phyloP scores from a whole-genome alignment of 306 rosid species.

The Castanospermum australe region DNA sequence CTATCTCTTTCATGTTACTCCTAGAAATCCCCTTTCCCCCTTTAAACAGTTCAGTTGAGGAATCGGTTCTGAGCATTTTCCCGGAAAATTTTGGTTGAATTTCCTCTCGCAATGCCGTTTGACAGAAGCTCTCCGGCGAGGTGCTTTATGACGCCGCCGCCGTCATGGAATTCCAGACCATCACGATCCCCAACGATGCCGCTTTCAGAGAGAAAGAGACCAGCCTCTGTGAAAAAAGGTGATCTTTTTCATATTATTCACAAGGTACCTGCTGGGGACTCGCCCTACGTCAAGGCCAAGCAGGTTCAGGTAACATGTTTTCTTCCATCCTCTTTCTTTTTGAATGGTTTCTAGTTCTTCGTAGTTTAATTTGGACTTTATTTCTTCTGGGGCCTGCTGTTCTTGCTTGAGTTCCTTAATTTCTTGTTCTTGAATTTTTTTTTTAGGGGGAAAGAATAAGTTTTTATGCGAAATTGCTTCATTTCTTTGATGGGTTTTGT shows the following conservation, averaged over 20 bases:
- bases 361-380: not conserved
- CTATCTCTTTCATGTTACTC: not conserved
- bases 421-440: conserved; percentile 35
- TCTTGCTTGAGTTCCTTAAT: conserved; percentile 14
- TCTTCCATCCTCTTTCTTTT: not conserved
- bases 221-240: conserved; percentile 38
- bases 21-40: not conserved
- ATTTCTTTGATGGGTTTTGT: conserved; percentile 18
- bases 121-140: conserved; percentile 43
- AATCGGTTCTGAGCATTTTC: conserved; percentile 34
- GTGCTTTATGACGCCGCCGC: conserved; percentile 61
- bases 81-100: conserved; percentile 19
- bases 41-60: conserved; percentile 11
- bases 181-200: conserved; percentile 39
- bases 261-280: conserved; percentile 89
- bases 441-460: not conserved
- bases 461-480: not conserved
- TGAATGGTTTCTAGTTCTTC: not conserved
- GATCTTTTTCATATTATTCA: conserved; percentile 71
- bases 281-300: conserved; percentile 91
- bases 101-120: not conserved
- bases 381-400: not conserved
- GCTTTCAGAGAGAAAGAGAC: conserved; percentile 58
- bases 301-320: conserved; percentile 75
- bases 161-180: conserved; percentile 42